Evolutionary conservation across 2,329 filamentous ascomycete genomes (phyloP).

Genomic region (Basipetospora chlamydospora): DNA sequence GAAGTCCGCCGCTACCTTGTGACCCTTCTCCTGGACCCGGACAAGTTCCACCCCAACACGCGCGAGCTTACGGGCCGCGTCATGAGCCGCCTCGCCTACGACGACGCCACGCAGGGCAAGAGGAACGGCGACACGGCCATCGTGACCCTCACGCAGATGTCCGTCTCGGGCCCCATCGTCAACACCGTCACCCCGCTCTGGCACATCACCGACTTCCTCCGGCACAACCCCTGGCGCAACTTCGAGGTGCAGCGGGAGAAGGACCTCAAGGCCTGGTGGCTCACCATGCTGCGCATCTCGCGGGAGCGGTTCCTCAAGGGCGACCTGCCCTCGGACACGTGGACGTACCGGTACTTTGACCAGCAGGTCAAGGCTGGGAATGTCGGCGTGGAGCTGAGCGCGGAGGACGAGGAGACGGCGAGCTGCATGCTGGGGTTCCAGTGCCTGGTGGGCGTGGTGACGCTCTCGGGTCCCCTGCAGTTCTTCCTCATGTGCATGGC

Average conservation of each 20-base stretch:
- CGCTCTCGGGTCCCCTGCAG: slow-evolving; percentile 32
- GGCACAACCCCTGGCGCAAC: slow-evolving; percentile 31
- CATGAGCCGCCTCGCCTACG: slow-evolving; percentile 35
- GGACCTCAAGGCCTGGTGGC: slow-evolving; percentile 30
- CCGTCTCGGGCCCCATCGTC: slow-evolving; percentile 34
- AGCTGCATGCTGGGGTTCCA: slow-evolving; percentile 37
- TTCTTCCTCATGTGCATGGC: slow-evolving; percentile 39
- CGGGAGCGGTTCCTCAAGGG: slow-evolving; percentile 25
- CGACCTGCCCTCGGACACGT: slow-evolving; percentile 28
- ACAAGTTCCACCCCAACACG: slow-evolving; percentile 27
- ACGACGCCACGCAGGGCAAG: slow-evolving; percentile 30
- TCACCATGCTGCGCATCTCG: slow-evolving; percentile 23
- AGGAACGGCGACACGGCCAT: slow-evolving; percentile 31
- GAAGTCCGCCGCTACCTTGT: slow-evolving; percentile 31
- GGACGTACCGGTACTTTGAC: slow-evolving; percentile 33
- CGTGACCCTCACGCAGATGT: slow-evolving; percentile 33
- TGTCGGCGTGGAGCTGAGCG: slow-evolving; percentile 21
- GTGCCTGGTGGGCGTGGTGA: slow-evolving; percentile 34
- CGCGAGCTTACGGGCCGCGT: slow-evolving; percentile 34
- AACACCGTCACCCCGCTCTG: slow-evolving; percentile 35
- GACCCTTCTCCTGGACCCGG: slow-evolving; percentile 30
- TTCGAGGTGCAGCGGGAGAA: slow-evolving; percentile 28
- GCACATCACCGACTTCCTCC: slow-evolving; percentile 23
- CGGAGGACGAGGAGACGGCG: slow-evolving; percentile 29
- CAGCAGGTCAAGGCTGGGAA: slow-evolving; percentile 26